Base-by-base conservation (phyloP, 441 rosid genomes). In the Capsella rubella region DNA sequence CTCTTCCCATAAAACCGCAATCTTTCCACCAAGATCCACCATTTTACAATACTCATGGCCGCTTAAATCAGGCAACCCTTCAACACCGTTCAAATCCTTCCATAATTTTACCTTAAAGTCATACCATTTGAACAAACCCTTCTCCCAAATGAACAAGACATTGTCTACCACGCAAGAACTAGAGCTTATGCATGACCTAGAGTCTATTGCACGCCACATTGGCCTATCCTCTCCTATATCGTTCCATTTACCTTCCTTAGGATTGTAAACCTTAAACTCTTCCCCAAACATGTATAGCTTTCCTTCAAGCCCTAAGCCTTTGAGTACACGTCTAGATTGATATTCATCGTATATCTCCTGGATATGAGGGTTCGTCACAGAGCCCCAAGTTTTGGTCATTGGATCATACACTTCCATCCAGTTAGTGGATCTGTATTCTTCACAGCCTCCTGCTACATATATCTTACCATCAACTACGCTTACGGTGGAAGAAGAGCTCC, bases 111-210 rank as follows among this genome's bases (percentile, higher is more conserved):
- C 4, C 35, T 53, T 53, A 13, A 13, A 27, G 16, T 28, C 57
- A 53, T 28, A 53, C 57, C 50, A 53, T 5, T 1, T 13, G 57
- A 27, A 53, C 57, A 13, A 9, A 0, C 32, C 57, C 8, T 13
- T 18, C 27, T 5, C n/a, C 35, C 34, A 53, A 53, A 12, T 7
- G 10, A 53, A 53, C 10, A 13, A 3, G 35, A 53, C 57, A 0
- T 53, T 28, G 16, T 53, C 35, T 53, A 53, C 14, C 16, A 53
- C 57, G 15, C 57, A 52, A 53, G 31, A 53, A 53, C 57, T 12
- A 53, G 10, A 12, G 57, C 4, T 12, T 13, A 13, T 1, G 18
- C 8, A 3, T 14, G 18, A 45, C 49, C 16, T 45, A 52, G 57
- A 2, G 57, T 12, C 3, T 52, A 12, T 13, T 27, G 5, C 34